Evolutionary conservation across 306 rosid species (phyloP), one percentile per base, ranked within the genome.

Genomic region (Pterocarpus santalinus): DNA sequence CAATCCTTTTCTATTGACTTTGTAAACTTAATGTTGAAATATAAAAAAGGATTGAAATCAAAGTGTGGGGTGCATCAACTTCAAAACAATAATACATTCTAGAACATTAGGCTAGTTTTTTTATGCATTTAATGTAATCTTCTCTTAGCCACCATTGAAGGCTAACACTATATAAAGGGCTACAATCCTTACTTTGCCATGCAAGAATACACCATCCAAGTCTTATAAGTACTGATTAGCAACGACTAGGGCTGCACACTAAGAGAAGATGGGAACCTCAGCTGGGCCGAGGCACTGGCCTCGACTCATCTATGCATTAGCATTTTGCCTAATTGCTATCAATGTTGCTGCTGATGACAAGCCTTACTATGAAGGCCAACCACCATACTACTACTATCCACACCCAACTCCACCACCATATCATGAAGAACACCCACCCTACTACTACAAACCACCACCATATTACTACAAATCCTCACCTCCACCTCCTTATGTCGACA

Each of bases 261-360:
- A 43, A 67, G 11, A 67, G 34, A 73, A 22, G 16, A 90, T 90
- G 90, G 80, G 88, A 78, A 76, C 69, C 28, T 67, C 69, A 63
- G 10, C 34, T 13, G 76, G 81, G 70, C 69, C 61, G 69, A 82
- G 88, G 90, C 89, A 80, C 1, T 85, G 72, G 90, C 88, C 92
- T 82, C 85, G 10, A 28, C 75, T 89, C 72, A 62, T 87, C 41
- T 82, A 36, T 60, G 89, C 87, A 68, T 8, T 86, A 39, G 85
- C 83, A 51, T 66, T 91, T 38, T 85, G 87, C 79, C 58, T 91
- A 39, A 74, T 83, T 30, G 88, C 90, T 16, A 47, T 62, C 11
- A 68, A 32, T 71, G 84, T 73, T 2, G 85, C 60, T 5, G 87
- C 86, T 16, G 81, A 79, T 77, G 80, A 83, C 68, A 75, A 81